Conservation (phyloP, 306 rosid genomes). For the Delonix regia region DNA sequence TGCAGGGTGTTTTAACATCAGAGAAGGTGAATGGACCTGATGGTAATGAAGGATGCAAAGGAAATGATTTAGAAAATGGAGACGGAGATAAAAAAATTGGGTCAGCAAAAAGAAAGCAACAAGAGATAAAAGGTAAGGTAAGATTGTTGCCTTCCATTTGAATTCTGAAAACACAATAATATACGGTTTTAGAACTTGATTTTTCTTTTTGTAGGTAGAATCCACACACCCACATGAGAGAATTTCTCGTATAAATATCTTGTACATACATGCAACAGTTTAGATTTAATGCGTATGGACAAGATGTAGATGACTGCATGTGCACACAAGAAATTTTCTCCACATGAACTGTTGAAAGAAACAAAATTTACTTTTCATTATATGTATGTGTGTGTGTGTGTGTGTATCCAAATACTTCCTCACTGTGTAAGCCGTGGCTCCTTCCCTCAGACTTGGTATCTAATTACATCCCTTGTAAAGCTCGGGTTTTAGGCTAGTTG, state of each 20-base stretch:
- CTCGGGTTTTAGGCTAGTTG: background rate
- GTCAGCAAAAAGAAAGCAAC: conserved; percentile 62
- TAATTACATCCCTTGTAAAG: too few relatives aligned
- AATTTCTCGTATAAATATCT: background rate
- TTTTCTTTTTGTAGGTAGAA: background rate
- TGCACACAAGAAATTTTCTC: background rate
- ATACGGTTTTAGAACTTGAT: conserved; percentile 6
- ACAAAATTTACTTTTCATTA: background rate
- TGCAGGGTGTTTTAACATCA: conserved; percentile 71
- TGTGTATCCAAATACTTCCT: background rate
- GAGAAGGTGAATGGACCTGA: conserved; percentile 49
- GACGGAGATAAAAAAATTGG: conserved; percentile 51
- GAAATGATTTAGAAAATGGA: conserved; percentile 59
- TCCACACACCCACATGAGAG: background rate
- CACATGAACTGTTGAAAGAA: background rate
- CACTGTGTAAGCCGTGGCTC: background rate
- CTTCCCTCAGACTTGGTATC: background rate
- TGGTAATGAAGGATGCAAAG: conserved; percentile 50
- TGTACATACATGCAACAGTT: too few relatives aligned
- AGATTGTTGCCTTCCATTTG: conserved; percentile 34
- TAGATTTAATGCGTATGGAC: background rate
- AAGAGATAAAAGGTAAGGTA: conserved; percentile 85
- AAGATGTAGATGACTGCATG: background rate
- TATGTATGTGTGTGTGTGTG: background rate
- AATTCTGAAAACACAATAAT: background rate